These are phyloP conservation scores for Rosa rugosa DNA, from an alignment of 306 rosid genomes.

Conservation along the genomic window DNA sequence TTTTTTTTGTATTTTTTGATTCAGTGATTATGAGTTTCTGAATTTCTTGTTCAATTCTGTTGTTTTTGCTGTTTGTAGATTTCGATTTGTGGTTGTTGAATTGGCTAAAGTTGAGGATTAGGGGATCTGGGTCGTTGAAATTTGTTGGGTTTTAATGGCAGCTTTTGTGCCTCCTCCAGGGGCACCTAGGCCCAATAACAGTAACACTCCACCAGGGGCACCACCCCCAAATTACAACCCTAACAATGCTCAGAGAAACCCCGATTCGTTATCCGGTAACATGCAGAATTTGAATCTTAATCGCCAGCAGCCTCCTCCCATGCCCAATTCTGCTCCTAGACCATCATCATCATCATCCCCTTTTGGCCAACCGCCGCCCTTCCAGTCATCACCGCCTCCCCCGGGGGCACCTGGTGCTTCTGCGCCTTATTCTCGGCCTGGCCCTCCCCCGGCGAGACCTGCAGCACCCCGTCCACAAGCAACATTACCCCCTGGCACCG, in stretches of 20 bases:
- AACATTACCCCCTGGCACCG: slow-evolving; percentile 36
- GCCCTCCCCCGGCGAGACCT: slow-evolving; percentile 71
- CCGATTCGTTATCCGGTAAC: slow-evolving; percentile 57
- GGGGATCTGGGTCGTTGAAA: slow-evolving; percentile 36
- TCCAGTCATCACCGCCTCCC: slow-evolving; percentile 1
- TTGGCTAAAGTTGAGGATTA: slow-evolving; percentile 1
- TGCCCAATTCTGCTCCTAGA: slow-evolving; percentile 66
- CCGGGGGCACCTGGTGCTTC: slow-evolving; percentile 48
- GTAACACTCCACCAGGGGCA: slow-evolving; percentile 31
- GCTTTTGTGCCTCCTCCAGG: slow-evolving; percentile 96
- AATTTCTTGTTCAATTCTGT: not conserved
- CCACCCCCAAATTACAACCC: slow-evolving; percentile 51
- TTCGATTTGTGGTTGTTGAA: slow-evolving; percentile 37
- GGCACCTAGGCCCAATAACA: slow-evolving; percentile 79
- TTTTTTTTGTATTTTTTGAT: not conserved
- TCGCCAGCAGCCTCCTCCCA: slow-evolving; percentile 47
- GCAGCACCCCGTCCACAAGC: slow-evolving; percentile 43
- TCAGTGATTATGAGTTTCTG: slow-evolving; percentile 6
- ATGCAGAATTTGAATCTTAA: slow-evolving; percentile 75
- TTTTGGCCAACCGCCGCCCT: slow-evolving; percentile 62
- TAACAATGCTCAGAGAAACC: slow-evolving; percentile 34
- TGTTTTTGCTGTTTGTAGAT: slow-evolving; percentile 12
- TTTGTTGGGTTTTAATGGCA: slow-evolving; percentile 58
- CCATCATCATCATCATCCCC: slow-evolving; percentile 41
- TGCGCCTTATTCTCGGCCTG: slow-evolving; percentile 64